A percentile compares a stretch with the other conserved stretches of the same genome.
phyloP scores from a whole-genome alignment of 805 yeast genomes.

The Candida jianshihensis region DNA sequence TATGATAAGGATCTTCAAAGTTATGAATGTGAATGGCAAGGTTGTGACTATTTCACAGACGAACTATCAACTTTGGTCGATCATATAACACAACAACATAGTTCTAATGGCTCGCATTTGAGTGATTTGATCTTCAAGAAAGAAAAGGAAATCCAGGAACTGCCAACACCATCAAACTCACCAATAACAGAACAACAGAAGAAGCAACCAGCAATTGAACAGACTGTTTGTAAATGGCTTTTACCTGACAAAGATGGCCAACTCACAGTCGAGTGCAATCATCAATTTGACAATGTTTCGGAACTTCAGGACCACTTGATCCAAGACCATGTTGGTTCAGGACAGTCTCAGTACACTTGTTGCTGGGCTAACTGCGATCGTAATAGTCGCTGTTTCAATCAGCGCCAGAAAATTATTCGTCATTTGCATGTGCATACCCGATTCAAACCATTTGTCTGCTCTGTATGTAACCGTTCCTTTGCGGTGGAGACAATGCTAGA shows the following conservation, averaged over 20 bases:
- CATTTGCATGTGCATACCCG: conserved; percentile 88
- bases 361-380: conserved; percentile 76
- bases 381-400: conserved; percentile 54
- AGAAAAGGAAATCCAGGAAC: conserved; percentile 2
- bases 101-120: conserved; percentile 26
- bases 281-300: conserved; percentile 42
- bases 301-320: conserved; percentile 69
- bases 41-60: conserved; percentile 53
- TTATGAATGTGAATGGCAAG: conserved; percentile 63
- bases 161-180: conserved; percentile 1
- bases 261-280: conserved; percentile 34
- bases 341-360: conserved; percentile 65
- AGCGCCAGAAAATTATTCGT: conserved; percentile 78
- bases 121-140: conserved; percentile 7
- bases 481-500: conserved; percentile 71
- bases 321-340: conserved; percentile 62
- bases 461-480: conserved; percentile 60
- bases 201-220: conserved; percentile 4
- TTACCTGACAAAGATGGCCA: conserved; percentile 3
- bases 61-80: conserved; percentile 47
- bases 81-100: conserved; percentile 50
- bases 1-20: conserved; percentile 7
- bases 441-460: conserved; percentile 72
- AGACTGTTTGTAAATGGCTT: conserved; percentile 21
- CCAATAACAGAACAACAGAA: neutral